A percentile compares a stretch with the other conserved stretches of the same genome.
Evolutionary conservation across 2,329 filamentous ascomycete species (phyloP).

Genomic region (Fusarium sacchari): DNA sequence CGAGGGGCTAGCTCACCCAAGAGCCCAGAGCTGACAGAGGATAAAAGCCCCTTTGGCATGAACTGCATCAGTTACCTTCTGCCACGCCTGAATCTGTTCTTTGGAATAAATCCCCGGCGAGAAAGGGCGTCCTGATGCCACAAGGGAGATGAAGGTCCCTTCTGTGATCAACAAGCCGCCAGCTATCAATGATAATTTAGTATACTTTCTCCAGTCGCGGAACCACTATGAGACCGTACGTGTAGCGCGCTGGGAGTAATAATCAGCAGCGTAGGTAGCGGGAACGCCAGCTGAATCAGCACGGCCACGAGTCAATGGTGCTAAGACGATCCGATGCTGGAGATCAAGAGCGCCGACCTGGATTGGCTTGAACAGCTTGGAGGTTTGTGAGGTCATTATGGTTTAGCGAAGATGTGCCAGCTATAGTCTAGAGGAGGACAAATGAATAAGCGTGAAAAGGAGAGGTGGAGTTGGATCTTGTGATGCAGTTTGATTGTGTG

Average conservation of each 20-base stretch:
- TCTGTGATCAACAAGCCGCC: conserved; percentile 57
- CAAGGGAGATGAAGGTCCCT: conserved; percentile 54
- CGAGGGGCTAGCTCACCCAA: conserved; percentile 59
- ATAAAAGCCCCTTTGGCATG: conserved; percentile 71
- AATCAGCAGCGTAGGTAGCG: conserved; percentile 51
- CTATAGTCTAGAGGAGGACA: too few species aligned
- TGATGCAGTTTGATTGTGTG: background rate
- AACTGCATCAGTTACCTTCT: conserved; percentile 67
- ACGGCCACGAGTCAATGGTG: conserved; percentile 66
- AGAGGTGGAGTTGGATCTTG: background rate
- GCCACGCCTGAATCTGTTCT: conserved; percentile 70
- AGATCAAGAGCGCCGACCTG: conserved; percentile 51
- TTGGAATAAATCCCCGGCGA: conserved; percentile 60
- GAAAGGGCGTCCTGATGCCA: conserved; percentile 43
- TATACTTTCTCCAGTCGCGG: accelerated
- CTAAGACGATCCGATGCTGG: conserved; percentile 60
- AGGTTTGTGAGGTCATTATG: background rate
- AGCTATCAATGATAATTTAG: conserved; percentile 26
- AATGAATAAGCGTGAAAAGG: background rate
- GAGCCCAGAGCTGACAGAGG: conserved; percentile 70
- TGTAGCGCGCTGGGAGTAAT: conserved; percentile 58
- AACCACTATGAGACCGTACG: background rate
- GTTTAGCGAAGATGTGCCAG: background rate
- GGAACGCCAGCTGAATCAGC: conserved; percentile 48
- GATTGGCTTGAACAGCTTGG: conserved; percentile 53